phyloP scores from a whole-genome alignment of 176 grass and related monocot species.

The bread wheat (Triticum aestivum) region DNA sequence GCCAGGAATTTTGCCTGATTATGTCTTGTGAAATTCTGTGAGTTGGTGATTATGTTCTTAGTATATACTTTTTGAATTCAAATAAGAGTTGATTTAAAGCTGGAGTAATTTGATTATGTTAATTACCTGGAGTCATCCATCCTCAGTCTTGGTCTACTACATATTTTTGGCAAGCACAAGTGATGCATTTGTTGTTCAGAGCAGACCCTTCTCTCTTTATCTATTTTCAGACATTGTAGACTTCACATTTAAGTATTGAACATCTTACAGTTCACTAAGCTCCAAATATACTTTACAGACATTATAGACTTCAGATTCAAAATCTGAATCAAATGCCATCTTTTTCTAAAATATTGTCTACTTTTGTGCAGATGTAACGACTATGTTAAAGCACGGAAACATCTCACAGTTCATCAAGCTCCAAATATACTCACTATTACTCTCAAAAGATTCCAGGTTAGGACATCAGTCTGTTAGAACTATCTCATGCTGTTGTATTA shows the following conservation, averaged over 20 bases:
- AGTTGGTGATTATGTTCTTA: conserved; percentile 11
- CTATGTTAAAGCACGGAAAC: conserved; percentile 96
- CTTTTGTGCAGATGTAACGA: conserved; percentile 73
- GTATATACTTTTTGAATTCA: conserved; percentile 11
- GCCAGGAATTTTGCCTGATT: conserved; percentile 1
- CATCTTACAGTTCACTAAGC: no score
- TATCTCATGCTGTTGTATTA: conserved; percentile 18
- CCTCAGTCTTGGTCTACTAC: not conserved
- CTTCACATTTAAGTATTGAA: not conserved
- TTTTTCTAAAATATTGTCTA: conserved; percentile 11
- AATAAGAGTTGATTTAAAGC: conserved; percentile 12
- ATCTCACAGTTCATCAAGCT: conserved; percentile 94
- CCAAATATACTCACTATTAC: conserved; percentile 98
- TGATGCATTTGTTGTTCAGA: conserved; percentile 18
- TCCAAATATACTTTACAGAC: not conserved
- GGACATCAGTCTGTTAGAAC: conserved; percentile 29
- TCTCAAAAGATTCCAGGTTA: conserved; percentile 98
- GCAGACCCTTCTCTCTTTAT: not conserved
- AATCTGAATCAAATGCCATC: not conserved
- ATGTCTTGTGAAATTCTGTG: not conserved
- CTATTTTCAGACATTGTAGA: not conserved
- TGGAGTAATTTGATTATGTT: not conserved
- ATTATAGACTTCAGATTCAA: not conserved
- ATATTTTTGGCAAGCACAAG: not conserved
- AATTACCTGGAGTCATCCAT: conserved; percentile 15